Evolutionary conservation across 2,329 filamentous ascomycete species (phyloP), one percentile per base, ranked within the genome.

Genomic region (Alternaria arbusti): DNA sequence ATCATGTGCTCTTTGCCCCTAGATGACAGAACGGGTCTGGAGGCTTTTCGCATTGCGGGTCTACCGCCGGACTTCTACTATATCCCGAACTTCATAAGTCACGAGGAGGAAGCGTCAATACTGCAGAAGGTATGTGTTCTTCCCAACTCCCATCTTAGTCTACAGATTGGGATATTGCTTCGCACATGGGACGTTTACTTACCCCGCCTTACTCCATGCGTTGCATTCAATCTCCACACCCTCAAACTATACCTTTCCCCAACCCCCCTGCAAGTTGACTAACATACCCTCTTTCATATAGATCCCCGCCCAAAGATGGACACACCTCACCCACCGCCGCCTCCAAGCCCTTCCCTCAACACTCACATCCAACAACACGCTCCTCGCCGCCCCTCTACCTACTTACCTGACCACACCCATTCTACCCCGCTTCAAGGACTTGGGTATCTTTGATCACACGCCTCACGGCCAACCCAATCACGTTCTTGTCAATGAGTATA

Each of bases 401-500:
- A 54, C 82, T 6, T 98, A 93, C 89, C 88, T 98, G 6, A 81
- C 85, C 36, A 82, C 86, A 8, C 93, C 93, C 3, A 83, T 97
- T 50, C 81, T 96, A 54, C 80, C 87, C 4, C 90, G 87, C 36
- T 81, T 85, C 64, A 68, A 82, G 22, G 67, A 73, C 2, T 72
- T 86, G 0, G 80, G 80, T 5, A 81, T 90, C 12, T 91, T 90
- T 74, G 65, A 77, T 3, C 77, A 84, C 20, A 92, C 94, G 54
- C 92, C 92, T 6, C 94, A 98, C 75, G 73, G 83, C 17, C 85
- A 84, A 5, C 93, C 95, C 3, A 99, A 98, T 73, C 96, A 98
- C 81, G 93, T 97, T 49, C 85, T 98, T 40, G 89, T 98, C 71
- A 99, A 99, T 75, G 94, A 97, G 79, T 99, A 98, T 79, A 85